phyloP scores from a whole-genome alignment of 176 grass and related monocot genomes.

The Leersia perrieri region DNA sequence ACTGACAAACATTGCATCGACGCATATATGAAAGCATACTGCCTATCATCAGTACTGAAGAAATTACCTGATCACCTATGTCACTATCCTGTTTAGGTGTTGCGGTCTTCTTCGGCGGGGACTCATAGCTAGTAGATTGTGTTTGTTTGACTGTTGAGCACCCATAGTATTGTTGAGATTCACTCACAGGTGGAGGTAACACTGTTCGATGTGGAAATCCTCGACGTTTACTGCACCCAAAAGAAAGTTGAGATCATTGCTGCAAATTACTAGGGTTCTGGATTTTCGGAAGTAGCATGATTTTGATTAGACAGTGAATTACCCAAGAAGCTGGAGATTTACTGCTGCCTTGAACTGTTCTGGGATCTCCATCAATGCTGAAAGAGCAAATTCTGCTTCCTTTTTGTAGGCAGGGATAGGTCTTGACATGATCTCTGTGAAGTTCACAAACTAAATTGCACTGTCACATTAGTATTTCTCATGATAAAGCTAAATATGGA shows the following conservation, averaged over 20 bases:
- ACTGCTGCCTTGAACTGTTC: conserved; percentile 63
- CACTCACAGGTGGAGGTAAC: conserved; percentile 58
- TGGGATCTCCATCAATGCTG: conserved; percentile 74
- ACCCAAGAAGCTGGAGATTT: conserved; percentile 66
- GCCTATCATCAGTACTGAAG: not conserved
- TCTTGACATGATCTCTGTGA: conserved; percentile 81
- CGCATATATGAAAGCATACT: not conserved
- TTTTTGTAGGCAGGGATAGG: conserved; percentile 54
- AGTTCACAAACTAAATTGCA: conserved; percentile 74
- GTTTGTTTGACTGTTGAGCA: conserved; percentile 33
- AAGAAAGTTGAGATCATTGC: not conserved
- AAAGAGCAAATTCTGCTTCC: conserved; percentile 75
- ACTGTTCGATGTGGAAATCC: conserved; percentile 39
- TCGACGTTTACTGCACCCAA: conserved; percentile 54
- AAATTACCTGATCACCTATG: conserved; percentile 66
- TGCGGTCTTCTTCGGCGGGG: conserved; percentile 21
- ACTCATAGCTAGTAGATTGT: conserved; percentile 28
- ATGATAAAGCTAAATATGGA: not conserved
- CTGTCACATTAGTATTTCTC: not conserved
- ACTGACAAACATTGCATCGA: not conserved
- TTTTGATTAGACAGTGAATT: conserved; percentile 9
- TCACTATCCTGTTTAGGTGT: conserved; percentile 38
- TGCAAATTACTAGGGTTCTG: not conserved
- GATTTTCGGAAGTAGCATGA: not conserved
- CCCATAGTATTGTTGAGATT: conserved; percentile 26